Percentiles rank a stretch among this genome's conserved stretches.
These are phyloP conservation scores for Cladophialophora exuberans DNA, from an alignment of 2,329 filamentous ascomycete species.

Conservation along the genomic window DNA sequence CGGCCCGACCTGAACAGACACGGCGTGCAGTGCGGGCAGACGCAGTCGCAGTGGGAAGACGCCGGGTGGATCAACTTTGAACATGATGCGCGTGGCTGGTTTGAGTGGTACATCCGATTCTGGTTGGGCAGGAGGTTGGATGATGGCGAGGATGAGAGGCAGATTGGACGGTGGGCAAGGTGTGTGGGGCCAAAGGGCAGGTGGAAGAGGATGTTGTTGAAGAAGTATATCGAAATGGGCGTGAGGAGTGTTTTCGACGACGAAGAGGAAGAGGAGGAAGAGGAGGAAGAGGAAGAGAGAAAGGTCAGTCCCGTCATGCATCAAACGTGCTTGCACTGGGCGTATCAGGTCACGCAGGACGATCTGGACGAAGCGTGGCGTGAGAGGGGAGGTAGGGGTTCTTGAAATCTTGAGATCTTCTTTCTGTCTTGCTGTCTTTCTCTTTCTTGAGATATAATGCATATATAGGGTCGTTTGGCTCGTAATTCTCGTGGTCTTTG, in stretches of 20 bases:
- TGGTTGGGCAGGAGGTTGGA: conserved; percentile 55
- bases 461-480: too few relatives aligned
- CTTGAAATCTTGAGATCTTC: neutral
- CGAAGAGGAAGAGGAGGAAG: conserved; percentile 16
- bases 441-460: too few relatives aligned
- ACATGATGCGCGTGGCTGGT: conserved; percentile 59
- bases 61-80: conserved; percentile 59
- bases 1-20: conserved; percentile 57
- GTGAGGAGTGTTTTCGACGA: conserved; percentile 54
- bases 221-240: conserved; percentile 54
- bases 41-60: conserved; percentile 60
- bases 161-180: conserved; percentile 56
- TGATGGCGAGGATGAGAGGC: conserved; percentile 57
- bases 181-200: conserved; percentile 56
- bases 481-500: too few relatives aligned
- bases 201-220: conserved; percentile 56
- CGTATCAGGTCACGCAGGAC: conserved; percentile 55
- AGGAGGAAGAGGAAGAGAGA: neutral
- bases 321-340: conserved; percentile 62
- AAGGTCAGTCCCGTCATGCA: conserved; percentile 58
- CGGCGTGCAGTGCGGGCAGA: conserved; percentile 57
- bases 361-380: conserved; percentile 54
- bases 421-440: neutral
- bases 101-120: conserved; percentile 61
- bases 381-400: neutral